phyloP scores from a whole-genome alignment of 2,329 filamentous ascomycete genomes.

The Sporothrix humicola region DNA sequence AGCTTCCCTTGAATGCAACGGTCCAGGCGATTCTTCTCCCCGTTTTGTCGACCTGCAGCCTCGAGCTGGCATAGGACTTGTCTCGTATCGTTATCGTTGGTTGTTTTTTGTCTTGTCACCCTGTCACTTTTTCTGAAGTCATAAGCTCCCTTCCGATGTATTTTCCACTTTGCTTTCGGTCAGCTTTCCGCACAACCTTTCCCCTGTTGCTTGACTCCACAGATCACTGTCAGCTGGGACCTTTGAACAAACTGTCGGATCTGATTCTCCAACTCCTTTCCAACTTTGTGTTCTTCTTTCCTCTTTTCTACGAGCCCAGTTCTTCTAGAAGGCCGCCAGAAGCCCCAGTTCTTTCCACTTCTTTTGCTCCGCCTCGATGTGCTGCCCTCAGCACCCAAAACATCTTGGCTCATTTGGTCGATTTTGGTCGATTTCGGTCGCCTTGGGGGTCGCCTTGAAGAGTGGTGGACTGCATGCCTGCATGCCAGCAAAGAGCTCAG shows the following conservation, averaged over 20 bases:
- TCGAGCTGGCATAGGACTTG: background rate
- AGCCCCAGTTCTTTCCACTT: background rate
- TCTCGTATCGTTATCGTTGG: background rate
- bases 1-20: background rate
- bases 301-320: no score
- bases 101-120: background rate
- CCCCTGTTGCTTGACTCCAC: background rate
- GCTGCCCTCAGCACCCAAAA: background rate
- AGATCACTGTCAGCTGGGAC: background rate
- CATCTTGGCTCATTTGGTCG: background rate
- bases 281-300: background rate
- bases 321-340: conserved; percentile 30
- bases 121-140: background rate
- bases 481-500: background rate
- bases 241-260: background rate
- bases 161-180: background rate
- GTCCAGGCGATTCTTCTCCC: background rate
- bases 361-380: conserved; percentile 2
- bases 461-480: background rate
- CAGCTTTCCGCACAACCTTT: background rate
- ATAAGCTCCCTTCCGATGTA: background rate
- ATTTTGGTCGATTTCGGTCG: no score
- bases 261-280: background rate
- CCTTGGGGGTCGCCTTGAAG: conserved; percentile 11
- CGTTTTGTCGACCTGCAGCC: background rate